Percentiles rank a stretch among this genome's conserved stretches.
phyloP scores from a whole-genome alignment of 169 alveolate genomes.

The Sarcocystis neurona region DNA sequence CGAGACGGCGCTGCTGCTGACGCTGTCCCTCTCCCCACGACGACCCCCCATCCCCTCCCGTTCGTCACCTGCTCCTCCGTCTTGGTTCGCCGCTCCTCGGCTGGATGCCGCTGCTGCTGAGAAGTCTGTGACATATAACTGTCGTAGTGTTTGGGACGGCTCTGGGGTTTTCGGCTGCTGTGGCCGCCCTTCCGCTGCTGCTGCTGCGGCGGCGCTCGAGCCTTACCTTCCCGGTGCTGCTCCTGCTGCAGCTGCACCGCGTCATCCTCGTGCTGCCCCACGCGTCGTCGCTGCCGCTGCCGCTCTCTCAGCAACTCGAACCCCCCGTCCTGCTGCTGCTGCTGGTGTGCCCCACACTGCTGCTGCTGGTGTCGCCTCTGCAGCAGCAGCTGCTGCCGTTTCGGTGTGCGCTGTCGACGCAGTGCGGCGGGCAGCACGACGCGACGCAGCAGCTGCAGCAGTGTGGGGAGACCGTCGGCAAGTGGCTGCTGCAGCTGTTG shows the following conservation, averaged over 20 bases:
- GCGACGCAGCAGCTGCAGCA: not conserved
- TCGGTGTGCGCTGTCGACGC: not conserved
- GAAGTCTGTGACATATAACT: no score
- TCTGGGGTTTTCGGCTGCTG: no score
- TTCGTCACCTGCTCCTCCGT: no score
- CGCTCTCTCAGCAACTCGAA: not conserved
- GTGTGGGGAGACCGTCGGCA: not conserved
- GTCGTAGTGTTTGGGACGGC: no score
- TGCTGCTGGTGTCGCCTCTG: not conserved
- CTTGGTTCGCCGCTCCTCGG: no score
- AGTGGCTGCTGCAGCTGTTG: constrained; percentile 26
- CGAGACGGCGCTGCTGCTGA: not conserved
- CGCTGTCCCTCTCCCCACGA: not conserved
- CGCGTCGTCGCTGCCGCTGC: not conserved
- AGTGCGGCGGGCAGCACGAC: not conserved
- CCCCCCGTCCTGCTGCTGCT: not conserved
- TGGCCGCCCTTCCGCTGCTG: no score
- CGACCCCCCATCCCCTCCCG: no score
- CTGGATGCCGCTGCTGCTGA: no score
- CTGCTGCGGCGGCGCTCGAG: no score
- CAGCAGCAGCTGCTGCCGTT: not conserved
- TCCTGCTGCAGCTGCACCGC: no score
- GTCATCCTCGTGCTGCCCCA: not conserved
- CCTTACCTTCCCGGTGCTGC: no score
- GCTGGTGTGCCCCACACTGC: not conserved